Evolutionary conservation across 345 rosid species (phyloP), one percentile per base, ranked within the genome.

Genomic region (Kandelia obovata): DNA sequence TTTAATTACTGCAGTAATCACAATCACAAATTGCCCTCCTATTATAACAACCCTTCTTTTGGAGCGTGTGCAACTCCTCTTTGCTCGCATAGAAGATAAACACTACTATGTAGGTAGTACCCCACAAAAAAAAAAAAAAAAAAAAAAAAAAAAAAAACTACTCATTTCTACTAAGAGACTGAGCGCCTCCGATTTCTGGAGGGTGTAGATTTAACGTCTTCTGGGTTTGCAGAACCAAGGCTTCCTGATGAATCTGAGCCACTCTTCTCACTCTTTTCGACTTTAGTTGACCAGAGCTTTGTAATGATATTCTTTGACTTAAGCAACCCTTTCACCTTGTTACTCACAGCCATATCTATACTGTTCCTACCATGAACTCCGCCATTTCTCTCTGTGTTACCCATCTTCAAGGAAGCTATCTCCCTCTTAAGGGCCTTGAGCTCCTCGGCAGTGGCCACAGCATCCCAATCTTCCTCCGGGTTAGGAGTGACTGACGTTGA

Each of bases 391-490:
- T 78, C 75, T 26, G 80, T 79, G 23, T 72, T 79, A 73, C 83
- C 52, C 60, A 88, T 46, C 61, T 88, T 84, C 63, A 89, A 59
- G 4, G 89, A 78, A 0, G 89, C 96, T 55, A 92, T 78, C 73
- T 92, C 96, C 2, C 75, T 74, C 71, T 82, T 92, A 30, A 92
- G 77, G 55, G 85, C 89, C 84, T 73, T 86, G 59, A 92, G 89
- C 69, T 88, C 97, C 63, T 88, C 96, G 0, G 82, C 88, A 2
- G 93, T 81, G 25, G 92, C 90, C 61, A 88, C 81, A 0, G 83
- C 83, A 51, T 92, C 97, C 97, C 97, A 92, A 62, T 92, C 97
- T 53, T 88, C 96, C 71, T 89, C 97, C 1, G 80, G 80, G 62
- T 84, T 83, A 5, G 93, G 84, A 31, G 84, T 77, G 19, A 84